Evolutionary conservation across 2,329 filamentous ascomycete species (phyloP).

Genomic region (Ophiognomonia clavigignenti-juglandacearum): DNA sequence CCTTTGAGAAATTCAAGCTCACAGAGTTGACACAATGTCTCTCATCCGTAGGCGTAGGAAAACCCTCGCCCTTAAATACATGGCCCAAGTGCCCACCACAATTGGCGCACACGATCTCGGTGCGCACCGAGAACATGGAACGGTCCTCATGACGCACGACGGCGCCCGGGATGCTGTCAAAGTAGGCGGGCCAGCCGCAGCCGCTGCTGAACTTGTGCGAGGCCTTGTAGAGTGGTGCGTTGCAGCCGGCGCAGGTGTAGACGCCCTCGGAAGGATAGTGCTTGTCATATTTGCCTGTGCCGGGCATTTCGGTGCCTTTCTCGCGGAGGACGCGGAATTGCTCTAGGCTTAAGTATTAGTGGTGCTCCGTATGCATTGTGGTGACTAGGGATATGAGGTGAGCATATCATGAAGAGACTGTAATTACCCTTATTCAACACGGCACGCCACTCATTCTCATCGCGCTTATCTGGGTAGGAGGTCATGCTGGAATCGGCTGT

Average conservation of each 20-base stretch:
- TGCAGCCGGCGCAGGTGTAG: conserved; percentile 84
- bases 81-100: conserved; percentile 91
- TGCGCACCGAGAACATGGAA: conserved; percentile 76
- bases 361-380: too few species aligned
- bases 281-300: conserved; percentile 80
- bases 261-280: conserved; percentile 72
- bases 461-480: conserved; percentile 76
- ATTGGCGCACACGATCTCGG: conserved; percentile 90
- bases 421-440: conserved; percentile 64
- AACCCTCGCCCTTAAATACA: conserved; percentile 88
- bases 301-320: conserved; percentile 83
- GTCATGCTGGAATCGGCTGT: conserved; percentile 52
- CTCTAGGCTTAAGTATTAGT: too few species aligned
- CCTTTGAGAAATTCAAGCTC: conserved; percentile 73
- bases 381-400: too few species aligned
- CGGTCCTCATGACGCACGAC: conserved; percentile 77
- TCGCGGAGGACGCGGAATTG: conserved; percentile 92
- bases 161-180: conserved; percentile 87
- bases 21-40: conserved; percentile 95
- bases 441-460: conserved; percentile 82
- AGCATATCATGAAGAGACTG: too few species aligned
- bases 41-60: conserved; percentile 83
- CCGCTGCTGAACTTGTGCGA: conserved; percentile 93
- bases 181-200: conserved; percentile 98
- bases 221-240: conserved; percentile 85